Evolutionary conservation across 805 yeast species (phyloP).

Genomic region (Saccharomyces jurei): DNA sequence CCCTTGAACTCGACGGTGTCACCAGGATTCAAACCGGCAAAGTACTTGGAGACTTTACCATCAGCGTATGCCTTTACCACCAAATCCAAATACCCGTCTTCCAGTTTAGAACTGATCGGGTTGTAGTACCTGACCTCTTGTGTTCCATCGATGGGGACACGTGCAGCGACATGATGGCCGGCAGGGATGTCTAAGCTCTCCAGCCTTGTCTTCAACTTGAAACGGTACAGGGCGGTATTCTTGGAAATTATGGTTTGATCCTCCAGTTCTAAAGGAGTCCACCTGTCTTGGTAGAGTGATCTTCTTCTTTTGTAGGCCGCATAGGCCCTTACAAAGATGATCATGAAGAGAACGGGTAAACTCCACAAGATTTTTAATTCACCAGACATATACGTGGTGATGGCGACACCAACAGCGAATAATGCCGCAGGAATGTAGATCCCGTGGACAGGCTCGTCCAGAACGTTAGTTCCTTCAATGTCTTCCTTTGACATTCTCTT

Average conservation of each 20-base stretch:
- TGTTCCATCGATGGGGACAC: slow-evolving; percentile 31
- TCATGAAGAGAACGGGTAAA: slow-evolving; percentile 34
- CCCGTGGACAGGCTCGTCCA: slow-evolving; percentile 69
- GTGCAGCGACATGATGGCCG: slow-evolving; percentile 67
- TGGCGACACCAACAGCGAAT: slow-evolving; percentile 49
- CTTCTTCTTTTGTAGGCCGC: slow-evolving; percentile 34
- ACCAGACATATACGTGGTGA: slow-evolving; percentile 40
- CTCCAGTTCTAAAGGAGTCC: slow-evolving; percentile 59
- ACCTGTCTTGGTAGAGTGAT: slow-evolving; percentile 43
- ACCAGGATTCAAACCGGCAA: slow-evolving; percentile 59
- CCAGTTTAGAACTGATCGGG: slow-evolving; percentile 65
- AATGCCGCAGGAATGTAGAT: slow-evolving; percentile 61
- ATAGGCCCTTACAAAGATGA: slow-evolving; percentile 31
- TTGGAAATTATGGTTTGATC: slow-evolving; percentile 69
- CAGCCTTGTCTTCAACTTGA: slow-evolving; percentile 51
- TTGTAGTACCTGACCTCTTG: slow-evolving; percentile 55
- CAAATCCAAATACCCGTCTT: slow-evolving; percentile 67
- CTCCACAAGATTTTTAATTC: slow-evolving; percentile 27
- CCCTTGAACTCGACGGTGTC: slow-evolving; percentile 66
- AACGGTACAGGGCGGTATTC: slow-evolving; percentile 66
- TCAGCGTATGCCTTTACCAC: slow-evolving; percentile 67
- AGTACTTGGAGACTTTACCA: slow-evolving; percentile 59
- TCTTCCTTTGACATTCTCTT: slow-evolving; percentile 14
- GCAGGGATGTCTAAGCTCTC: slow-evolving; percentile 61
- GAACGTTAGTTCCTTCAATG: slow-evolving; percentile 38